Evolutionary conservation across 1,284 basidiomycete genomes (phyloP), one percentile per base, ranked within the genome.

Genomic region (Puccinia horiana): DNA sequence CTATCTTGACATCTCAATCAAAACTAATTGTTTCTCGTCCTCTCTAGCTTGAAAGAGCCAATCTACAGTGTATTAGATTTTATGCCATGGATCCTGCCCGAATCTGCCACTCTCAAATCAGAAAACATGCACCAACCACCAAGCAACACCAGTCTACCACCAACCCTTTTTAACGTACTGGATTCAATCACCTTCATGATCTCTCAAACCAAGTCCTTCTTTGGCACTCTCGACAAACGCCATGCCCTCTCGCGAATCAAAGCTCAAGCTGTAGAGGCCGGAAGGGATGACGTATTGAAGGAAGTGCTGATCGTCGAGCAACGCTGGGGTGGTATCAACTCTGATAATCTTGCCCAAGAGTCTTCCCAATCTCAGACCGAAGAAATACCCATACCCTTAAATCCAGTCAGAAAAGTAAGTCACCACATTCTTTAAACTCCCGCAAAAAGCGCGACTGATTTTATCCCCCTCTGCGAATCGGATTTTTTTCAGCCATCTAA

Each of bases 151-250:
- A 81, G 69, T 44, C 52, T 73, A 32, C 54, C 70, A 0, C 78
- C 78, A 42, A 81, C 78, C n/a, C 58, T 81, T n/a, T 11, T 44
- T 0, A 81, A 81, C 29, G 47, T 81, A 1, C 29, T 81, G 2
- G 67, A 81, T 37, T 81, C 78, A 14, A 81, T 81, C 70, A 81
- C 78, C 37, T 81, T 81, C 23, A n/a, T 69, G 14, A 81, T 70
- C 54, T 81, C 78, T 14, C 67, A 72, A 42, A 81, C 67, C 35
- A 72, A 72, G 23, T 81, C 78, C 29, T 81, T 81, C 67, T 73
- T 81, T n/a, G 78, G 78, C 18, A 47, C 52, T 1, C 52, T 81
- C n/a, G 78, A 81, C 35, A 72, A 74, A 56, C 42, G 61, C 5
- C 37, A 81, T 5, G 78, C 78, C 20, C 70, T 81, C 14, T 4